Evolutionary conservation across 306 rosid species (phyloP).

Genomic region (Gynostemma pentaphyllum): DNA sequence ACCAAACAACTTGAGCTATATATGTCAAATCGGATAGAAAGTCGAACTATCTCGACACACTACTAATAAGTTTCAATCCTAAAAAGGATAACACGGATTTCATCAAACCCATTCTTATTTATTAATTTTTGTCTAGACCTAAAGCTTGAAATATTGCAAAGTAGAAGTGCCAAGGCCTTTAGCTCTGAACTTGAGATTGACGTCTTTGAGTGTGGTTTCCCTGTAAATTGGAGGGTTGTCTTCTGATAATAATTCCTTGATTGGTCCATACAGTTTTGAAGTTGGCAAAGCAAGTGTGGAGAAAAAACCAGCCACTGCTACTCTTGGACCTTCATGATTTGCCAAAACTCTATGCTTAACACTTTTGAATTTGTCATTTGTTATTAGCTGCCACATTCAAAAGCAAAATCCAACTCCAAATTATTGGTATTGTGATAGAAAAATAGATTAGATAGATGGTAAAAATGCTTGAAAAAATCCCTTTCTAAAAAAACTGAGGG

Average conservation of each 20-base stretch:
- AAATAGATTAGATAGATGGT: too few relatives aligned
- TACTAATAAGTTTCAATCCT: too few relatives aligned
- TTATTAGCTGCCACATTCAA: conserved; percentile 24
- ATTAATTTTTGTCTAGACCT: too few relatives aligned
- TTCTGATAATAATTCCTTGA: conserved; percentile 13
- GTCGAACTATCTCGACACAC: too few relatives aligned
- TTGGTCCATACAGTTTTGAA: conserved; percentile 27
- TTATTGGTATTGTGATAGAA: too few relatives aligned
- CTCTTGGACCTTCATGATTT: conserved; percentile 14
- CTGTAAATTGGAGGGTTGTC: neutral
- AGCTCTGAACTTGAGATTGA: neutral
- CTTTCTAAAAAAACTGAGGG: too few relatives aligned
- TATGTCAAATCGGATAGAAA: too few relatives aligned
- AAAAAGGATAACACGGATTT: too few relatives aligned
- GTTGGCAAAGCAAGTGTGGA: neutral
- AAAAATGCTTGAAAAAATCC: too few relatives aligned
- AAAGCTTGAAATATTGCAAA: conserved; percentile 6
- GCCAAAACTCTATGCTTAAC: conserved; percentile 17
- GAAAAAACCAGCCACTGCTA: conserved; percentile 8
- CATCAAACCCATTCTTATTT: too few relatives aligned
- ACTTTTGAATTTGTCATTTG: conserved; percentile 22
- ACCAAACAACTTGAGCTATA: too few relatives aligned
- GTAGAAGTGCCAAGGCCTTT: neutral
- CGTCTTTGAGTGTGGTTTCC: conserved; percentile 8
- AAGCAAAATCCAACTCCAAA: too few relatives aligned